A percentile compares a stretch with the other conserved stretches of the same genome.
phyloP scores from a whole-genome alignment of 1,284 basidiomycete genomes.

The Pascua guehoae region DNA sequence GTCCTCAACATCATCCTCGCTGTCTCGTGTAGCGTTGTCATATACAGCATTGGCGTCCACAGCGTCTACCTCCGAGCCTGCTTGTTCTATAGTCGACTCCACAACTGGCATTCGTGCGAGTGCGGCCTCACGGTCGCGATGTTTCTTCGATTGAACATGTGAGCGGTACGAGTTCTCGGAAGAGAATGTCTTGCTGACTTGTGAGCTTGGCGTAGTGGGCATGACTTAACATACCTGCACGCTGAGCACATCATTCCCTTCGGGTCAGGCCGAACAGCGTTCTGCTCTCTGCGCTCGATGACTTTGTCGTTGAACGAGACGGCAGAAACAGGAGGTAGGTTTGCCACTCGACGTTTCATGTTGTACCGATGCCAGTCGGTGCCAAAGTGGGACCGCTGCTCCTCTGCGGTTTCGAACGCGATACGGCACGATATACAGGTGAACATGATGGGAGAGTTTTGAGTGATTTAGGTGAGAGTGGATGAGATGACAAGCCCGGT shows the following conservation, averaged over 20 bases:
- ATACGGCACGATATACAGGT: slow-evolving; percentile 92
- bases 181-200: slow-evolving; percentile 75
- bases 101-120: slow-evolving; percentile 2
- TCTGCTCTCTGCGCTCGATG: slow-evolving; percentile 70
- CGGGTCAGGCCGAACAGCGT: slow-evolving; percentile 62
- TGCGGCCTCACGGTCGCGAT: slow-evolving; percentile 69
- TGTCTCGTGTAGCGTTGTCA: too few species aligned
- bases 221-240: slow-evolving; percentile 64
- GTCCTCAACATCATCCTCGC: not conserved
- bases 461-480: not conserved
- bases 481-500: not conserved
- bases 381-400: slow-evolving; percentile 86
- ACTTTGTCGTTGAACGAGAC: slow-evolving; percentile 86
- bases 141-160: slow-evolving; percentile 85
- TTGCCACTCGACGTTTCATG: slow-evolving; percentile 93
- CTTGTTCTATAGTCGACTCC: not conserved
- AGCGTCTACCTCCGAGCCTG: not conserved
- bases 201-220: slow-evolving; percentile 2
- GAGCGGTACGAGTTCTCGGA: slow-evolving; percentile 85
- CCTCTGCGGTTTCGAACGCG: slow-evolving; percentile 77
- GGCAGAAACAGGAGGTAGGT: slow-evolving; percentile 77
- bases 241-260: slow-evolving; percentile 66
- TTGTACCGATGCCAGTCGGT: slow-evolving; percentile 98
- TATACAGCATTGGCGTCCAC: too few species aligned
- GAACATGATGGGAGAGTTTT: slow-evolving; percentile 51